These are phyloP conservation scores for Colletotrichum truncatum DNA, from an alignment of 2,329 filamentous ascomycete genomes.

Conservation along the genomic window DNA sequence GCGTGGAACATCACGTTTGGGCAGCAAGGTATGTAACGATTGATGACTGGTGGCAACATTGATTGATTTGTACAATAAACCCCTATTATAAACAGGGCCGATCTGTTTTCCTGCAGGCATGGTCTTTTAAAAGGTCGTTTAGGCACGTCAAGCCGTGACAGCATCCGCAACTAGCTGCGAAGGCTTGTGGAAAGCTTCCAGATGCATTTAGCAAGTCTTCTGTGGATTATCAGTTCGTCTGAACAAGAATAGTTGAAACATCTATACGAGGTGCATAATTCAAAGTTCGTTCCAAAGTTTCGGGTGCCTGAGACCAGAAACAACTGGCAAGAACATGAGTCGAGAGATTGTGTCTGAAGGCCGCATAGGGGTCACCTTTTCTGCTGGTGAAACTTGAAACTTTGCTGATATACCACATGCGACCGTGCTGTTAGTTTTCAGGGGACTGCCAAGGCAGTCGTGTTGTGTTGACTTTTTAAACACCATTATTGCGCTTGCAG, in stretches of 20 bases:
- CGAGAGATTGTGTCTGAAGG: not conserved
- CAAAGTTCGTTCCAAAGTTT: not conserved
- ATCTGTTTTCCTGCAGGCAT: too few species aligned
- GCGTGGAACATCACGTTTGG: too few species aligned
- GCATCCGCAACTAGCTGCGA: too few species aligned
- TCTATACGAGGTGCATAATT: slow-evolving; percentile 13
- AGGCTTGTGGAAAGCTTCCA: too few species aligned
- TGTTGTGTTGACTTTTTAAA: too few species aligned
- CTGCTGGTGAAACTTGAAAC: not conserved
- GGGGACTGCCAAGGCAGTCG: not conserved
- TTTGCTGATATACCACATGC: not conserved
- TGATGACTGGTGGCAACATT: too few species aligned
- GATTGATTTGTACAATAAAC: too few species aligned
- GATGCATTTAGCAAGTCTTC: not conserved
- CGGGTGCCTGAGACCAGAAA: slow-evolving; percentile 2
- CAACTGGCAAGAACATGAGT: slow-evolving; percentile 3
- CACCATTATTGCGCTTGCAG: too few species aligned
- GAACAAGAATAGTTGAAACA: not conserved
- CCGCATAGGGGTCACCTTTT: slow-evolving; percentile 5
- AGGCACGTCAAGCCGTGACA: too few species aligned
- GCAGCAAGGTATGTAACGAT: too few species aligned
- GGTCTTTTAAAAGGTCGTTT: too few species aligned
- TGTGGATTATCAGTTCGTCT: slow-evolving; percentile 8
- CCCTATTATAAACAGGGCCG: too few species aligned
- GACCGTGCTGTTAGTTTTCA: not conserved